phyloP scores from a whole-genome alignment of 345 rosid genomes.

The Populus ilicifolia region DNA sequence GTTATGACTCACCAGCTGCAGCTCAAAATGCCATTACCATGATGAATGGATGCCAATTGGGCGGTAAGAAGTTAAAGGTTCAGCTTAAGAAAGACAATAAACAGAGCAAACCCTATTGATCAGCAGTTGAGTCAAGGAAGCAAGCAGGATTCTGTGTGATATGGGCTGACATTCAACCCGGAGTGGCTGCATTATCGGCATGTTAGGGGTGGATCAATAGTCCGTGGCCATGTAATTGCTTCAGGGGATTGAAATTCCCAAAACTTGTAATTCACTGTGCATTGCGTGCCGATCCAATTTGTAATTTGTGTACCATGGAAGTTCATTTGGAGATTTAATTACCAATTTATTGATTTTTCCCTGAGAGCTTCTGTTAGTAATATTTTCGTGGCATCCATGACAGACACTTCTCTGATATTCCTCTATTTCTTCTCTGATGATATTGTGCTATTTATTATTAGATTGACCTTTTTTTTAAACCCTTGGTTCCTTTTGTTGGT shows the following conservation, averaged over 20 bases:
- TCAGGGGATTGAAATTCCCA: conserved; percentile 41
- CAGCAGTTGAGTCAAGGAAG: conserved; percentile 38
- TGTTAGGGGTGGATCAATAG: conserved; percentile 31
- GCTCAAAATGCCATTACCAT: conserved; percentile 75
- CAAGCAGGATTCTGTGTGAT: conserved; percentile 46
- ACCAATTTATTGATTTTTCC: conserved; percentile 78
- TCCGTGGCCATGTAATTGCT: conserved; percentile 38
- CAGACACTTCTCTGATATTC: background rate
- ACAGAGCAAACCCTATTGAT: conserved; percentile 63
- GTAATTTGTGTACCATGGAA: conserved; percentile 78
- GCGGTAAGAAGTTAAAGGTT: conserved; percentile 94
- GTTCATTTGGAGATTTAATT: conserved; percentile 59
- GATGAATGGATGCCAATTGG: conserved; percentile 89
- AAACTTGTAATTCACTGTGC: conserved; percentile 67
- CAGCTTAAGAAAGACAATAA: conserved; percentile 97
- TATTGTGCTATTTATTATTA: background rate
- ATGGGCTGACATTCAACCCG: conserved; percentile 33
- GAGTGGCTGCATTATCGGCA: conserved; percentile 37
- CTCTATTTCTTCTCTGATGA: background rate
- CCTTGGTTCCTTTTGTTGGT: background rate
- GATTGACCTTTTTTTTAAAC: background rate
- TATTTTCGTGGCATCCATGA: conserved; percentile 11
- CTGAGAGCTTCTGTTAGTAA: conserved; percentile 13
- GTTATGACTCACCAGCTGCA: conserved; percentile 73
- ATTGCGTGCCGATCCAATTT: conserved; percentile 50